Percentiles rank a stretch among this genome's conserved stretches.
These are phyloP conservation scores for Talaromyces sp. DNA, from an alignment of 2,329 filamentous ascomycete genomes.

Conservation along the genomic window DNA sequence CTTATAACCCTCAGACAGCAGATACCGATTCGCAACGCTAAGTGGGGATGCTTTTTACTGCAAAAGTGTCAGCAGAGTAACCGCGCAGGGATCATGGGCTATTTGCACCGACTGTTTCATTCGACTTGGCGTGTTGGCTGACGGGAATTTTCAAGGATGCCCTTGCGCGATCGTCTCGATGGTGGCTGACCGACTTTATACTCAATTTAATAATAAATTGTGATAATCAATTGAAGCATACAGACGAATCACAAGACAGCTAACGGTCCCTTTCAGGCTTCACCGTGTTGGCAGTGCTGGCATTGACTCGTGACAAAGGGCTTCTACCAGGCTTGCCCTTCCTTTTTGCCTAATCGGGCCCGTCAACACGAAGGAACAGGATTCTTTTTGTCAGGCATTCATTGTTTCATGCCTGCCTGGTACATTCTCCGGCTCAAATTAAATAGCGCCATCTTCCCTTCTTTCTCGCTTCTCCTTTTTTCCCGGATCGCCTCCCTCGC, in stretches of 20 bases:
- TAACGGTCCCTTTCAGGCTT: background rate
- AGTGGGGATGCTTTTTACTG: background rate
- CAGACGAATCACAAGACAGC: background rate
- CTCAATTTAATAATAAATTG: background rate
- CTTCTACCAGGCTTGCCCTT: background rate
- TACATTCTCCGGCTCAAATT: background rate
- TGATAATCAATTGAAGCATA: background rate
- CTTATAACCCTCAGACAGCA: background rate
- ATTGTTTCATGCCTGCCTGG: background rate
- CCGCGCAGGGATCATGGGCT: background rate
- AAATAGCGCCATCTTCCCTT: background rate
- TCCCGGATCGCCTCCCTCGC: background rate
- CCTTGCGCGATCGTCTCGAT: background rate
- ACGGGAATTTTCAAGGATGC: background rate
- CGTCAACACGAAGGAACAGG: background rate
- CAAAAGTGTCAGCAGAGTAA: background rate
- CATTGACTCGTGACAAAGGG: slow-evolving; percentile 2
- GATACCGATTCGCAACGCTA: too few species aligned
- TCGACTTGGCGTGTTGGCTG: background rate
- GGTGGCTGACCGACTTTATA: background rate
- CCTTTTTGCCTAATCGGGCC: slow-evolving; percentile 1
- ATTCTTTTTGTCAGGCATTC: slow-evolving; percentile 5
- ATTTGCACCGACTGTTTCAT: background rate
- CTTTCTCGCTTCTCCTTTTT: background rate
- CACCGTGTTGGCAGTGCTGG: slow-evolving; percentile 3